Percentiles rank a stretch among this genome's conserved stretches.
phyloP scores from a whole-genome alignment of 1,284 basidiomycete species.

The Fistulina hepatica region DNA sequence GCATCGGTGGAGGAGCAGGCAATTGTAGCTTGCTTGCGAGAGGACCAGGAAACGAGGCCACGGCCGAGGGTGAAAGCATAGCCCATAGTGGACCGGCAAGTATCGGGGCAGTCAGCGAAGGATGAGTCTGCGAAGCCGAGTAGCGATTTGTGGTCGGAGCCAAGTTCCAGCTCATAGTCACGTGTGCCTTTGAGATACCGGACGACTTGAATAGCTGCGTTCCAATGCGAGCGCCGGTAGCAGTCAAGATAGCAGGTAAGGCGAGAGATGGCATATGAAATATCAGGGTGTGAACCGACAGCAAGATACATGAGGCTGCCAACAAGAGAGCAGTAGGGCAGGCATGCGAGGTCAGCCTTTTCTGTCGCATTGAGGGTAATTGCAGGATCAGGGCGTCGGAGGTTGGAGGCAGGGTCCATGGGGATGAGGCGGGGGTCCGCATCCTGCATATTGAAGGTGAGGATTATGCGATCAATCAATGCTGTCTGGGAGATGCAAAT shows the following conservation, averaged over 20 bases:
- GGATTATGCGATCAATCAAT: conserved; percentile 28
- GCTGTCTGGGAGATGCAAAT: conserved; percentile 27
- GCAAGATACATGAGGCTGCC: conserved; percentile 29
- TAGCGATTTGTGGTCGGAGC: too few relatives aligned
- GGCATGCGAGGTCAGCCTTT: conserved; percentile 1
- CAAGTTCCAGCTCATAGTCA: conserved; percentile 21
- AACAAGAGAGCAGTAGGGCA: conserved; percentile 24
- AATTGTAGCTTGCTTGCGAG: conserved; percentile 26
- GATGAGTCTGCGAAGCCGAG: too few relatives aligned
- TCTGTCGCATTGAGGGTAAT: conserved; percentile 1
- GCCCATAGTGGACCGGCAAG: conserved; percentile 15
- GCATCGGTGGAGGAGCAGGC: conserved; percentile 29
- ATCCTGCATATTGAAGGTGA: conserved; percentile 23
- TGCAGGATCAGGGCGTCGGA: conserved; percentile 10
- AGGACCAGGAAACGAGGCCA: conserved; percentile 26
- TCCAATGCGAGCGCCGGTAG: conserved; percentile 25
- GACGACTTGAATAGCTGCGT: conserved; percentile 26
- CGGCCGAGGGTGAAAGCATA: conserved; percentile 14
- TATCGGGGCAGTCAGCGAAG: too few relatives aligned
- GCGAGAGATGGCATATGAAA: conserved; percentile 27
- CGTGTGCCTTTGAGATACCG: conserved; percentile 33
- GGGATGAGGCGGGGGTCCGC: conserved; percentile 22
- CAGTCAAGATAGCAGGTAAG: conserved; percentile 26
- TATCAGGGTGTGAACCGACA: conserved; percentile 29
- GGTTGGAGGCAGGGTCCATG: conserved; percentile 20